Evolutionary conservation across 805 yeast species (phyloP), one percentile per base, ranked within the genome.

Genomic region (Saccharomyces kudriavzevii): DNA sequence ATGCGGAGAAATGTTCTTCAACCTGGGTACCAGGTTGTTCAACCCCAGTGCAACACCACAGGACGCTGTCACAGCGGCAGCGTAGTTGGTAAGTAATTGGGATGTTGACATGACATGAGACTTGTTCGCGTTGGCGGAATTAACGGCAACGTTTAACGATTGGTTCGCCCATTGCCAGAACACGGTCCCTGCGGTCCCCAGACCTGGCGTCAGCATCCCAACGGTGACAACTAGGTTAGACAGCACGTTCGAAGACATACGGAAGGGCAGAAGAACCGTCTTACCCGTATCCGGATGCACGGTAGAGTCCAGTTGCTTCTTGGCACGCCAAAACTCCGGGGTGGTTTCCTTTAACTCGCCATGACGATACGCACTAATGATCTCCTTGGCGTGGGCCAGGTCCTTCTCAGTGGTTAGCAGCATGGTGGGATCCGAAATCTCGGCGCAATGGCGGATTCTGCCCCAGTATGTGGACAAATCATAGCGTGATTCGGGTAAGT

Each of bases 121-220:
- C 68, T 94, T 94, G 75, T 94, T 94, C 31, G 97, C 92, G 66
- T 94, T 94, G 46, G 98, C 94, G 45, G 94, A 89, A 71, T 94
- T 94, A 60, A 94, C 89, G 2, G 99, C 99, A 53, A 94, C 99
- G 66, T 94, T 94, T 59, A 94, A 77, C 24, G 97, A 89, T 73
- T 94, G 99, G 73, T 94, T 94, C 22, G 97, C 96, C 68, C 94
- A 82, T 73, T 94, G 99, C 99, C 99, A 94, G 72, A 94, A 92
- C 24, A 90, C 68, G 0, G 98, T 92, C 40, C 99, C 99, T 0
- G 79, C 82, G 9, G 90, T 83, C 9, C 96, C 95, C 66, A 94
- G 70, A 53, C 87, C 87, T 6, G 99, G 99, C 1, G 97, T 92
- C 59, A 94, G 79, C 99, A 94, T 94, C 59, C 99, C 99, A 3